phyloP scores from a whole-genome alignment of 169 alveolate species.

The Cryptosporidium ubiquitum region DNA sequence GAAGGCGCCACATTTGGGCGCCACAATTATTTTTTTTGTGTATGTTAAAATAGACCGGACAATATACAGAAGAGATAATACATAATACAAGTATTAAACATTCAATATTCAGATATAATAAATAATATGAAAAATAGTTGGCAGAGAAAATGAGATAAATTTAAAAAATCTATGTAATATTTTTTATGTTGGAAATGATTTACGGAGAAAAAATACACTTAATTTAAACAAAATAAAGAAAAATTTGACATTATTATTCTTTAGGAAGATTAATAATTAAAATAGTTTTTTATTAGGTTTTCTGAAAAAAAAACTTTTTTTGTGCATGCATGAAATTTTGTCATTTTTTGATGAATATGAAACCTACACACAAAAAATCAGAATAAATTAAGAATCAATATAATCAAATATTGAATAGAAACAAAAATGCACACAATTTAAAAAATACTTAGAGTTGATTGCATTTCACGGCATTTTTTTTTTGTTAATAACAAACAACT shows the following conservation, averaged over 20 bases:
- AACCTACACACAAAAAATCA: too few species aligned
- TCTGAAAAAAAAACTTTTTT: background rate
- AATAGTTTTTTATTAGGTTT: background rate
- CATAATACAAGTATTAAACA: background rate
- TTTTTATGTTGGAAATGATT: too few species aligned
- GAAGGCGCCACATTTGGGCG: constrained; percentile 24
- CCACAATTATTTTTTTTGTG: background rate
- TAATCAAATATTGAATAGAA: background rate
- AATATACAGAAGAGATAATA: background rate
- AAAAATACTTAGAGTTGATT: too few species aligned
- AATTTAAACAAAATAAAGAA: too few species aligned
- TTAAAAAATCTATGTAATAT: too few species aligned
- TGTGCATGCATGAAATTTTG: background rate
- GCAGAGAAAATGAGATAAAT: too few species aligned
- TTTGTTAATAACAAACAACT: too few species aligned
- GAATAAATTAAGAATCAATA: too few species aligned
- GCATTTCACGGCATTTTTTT: too few species aligned
- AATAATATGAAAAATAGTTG: background rate
- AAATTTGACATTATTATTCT: too few species aligned
- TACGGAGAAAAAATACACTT: too few species aligned
- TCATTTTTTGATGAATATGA: background rate
- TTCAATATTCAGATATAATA: background rate
- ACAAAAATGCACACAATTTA: too few species aligned
- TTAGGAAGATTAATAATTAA: background rate
- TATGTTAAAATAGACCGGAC: background rate